Percentiles rank a stretch among this genome's conserved stretches.
Conservation (phyloP, 2,329 filamentous ascomycete species). For the Colletotrichum theobromicola region DNA sequence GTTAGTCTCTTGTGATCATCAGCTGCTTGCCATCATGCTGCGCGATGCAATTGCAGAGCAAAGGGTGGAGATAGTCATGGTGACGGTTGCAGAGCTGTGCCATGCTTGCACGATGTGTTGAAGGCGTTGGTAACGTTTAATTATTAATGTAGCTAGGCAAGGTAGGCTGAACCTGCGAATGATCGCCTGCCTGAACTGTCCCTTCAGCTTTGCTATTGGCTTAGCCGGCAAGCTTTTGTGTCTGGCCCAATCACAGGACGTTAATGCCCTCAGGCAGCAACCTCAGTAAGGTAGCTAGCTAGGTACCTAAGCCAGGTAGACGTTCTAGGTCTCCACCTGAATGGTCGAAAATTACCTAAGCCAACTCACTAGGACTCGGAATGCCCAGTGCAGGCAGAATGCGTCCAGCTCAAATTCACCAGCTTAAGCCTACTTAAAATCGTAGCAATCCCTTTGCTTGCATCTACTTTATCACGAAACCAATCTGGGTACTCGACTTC, state of each 20-base stretch:
- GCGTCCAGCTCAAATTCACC: not conserved
- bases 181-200: not conserved
- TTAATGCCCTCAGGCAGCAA: conserved; percentile 3
- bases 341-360: not conserved
- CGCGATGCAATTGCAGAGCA: not conserved
- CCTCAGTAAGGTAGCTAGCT: not conserved
- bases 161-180: not conserved
- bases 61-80: not conserved
- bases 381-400: not conserved
- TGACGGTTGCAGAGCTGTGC: not conserved
- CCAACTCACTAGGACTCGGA: not conserved
- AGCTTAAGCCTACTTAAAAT: not conserved
- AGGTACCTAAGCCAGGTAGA: not conserved
- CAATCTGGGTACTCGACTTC: not conserved
- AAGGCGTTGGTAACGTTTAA: not conserved
- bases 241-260: not conserved
- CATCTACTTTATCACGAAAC: not conserved
- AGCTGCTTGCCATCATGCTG: not conserved
- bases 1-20: not conserved
- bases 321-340: not conserved
- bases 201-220: not conserved
- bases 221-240: not conserved
- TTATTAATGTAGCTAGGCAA: not conserved
- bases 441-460: not conserved
- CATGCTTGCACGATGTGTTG: not conserved